A percentile compares a stretch with the other conserved stretches of the same genome.
Evolutionary conservation across 2,329 filamentous ascomycete species (phyloP).

Genomic region (Cordyceps tenuipes): DNA sequence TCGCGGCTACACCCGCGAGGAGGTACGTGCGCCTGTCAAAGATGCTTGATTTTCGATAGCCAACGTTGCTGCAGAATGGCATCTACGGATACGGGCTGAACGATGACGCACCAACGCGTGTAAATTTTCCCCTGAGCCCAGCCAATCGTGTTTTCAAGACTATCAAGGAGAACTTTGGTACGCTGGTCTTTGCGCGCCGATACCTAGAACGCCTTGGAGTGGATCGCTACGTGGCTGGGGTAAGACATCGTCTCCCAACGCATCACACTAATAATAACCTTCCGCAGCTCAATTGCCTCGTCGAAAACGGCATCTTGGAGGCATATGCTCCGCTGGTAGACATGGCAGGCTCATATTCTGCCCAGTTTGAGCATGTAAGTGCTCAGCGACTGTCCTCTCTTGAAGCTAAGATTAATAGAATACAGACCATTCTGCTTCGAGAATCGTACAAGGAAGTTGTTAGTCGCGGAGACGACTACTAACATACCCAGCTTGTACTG

Average conservation of each 20-base stretch:
- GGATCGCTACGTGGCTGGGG: constrained; percentile 49
- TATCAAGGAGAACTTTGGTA: constrained; percentile 55
- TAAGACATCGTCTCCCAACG: constrained; percentile 24
- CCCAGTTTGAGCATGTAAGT: constrained; percentile 52
- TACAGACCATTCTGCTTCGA: constrained; percentile 38
- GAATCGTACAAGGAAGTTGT: constrained; percentile 40
- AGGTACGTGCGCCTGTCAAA: constrained; percentile 15
- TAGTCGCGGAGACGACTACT: constrained; percentile 46
- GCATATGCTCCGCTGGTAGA: constrained; percentile 49
- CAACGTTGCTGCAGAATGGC: constrained; percentile 21
- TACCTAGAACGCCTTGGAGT: constrained; percentile 57
- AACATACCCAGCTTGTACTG: constrained; percentile 7
- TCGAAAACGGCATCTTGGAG: constrained; percentile 49
- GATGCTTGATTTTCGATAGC: constrained; percentile 13
- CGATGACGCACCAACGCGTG: constrained; percentile 26
- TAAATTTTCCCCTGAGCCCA: constrained; percentile 36
- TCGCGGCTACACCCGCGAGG: constrained; percentile 70
- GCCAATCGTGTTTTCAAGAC: constrained; percentile 49
- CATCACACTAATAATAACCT: background rate
- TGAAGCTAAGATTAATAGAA: constrained; percentile 4
- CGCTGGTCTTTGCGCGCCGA: constrained; percentile 51
- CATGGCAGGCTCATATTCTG: constrained; percentile 51
- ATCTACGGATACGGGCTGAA: constrained; percentile 44
- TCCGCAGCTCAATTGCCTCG: constrained; percentile 45
- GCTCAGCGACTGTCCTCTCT: background rate